Base-by-base conservation (phyloP, 306 rosid species). In the Prunus salicina region DNA sequence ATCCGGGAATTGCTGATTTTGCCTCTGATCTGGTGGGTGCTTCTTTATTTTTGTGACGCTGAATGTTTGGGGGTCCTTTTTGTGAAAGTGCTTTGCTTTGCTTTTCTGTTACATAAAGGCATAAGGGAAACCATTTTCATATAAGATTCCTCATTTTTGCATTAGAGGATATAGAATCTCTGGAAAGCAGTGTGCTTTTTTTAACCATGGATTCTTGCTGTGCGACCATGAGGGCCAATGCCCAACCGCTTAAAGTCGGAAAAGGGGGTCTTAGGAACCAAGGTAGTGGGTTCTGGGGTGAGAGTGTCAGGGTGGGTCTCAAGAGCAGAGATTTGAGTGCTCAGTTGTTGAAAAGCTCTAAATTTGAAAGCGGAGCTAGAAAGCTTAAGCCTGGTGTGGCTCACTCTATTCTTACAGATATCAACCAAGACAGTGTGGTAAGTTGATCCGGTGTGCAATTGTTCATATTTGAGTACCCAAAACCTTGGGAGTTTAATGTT, bases 321-420 rank as follows among this genome's bases (percentile, higher is more conserved):
- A 88, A 72, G 51, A 13, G 76, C 32, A 78, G 79, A n/a, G 84
- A 74, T 27, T 76, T 79, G 72, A 85, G 79, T 32, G 63, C 65
- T 69, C 83, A 64, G 43, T 64, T 69, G 20, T 32, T 72, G 73
- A 91, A 85, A 72, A 51, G 66, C 58, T 64, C 86, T 16, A 79
- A 52, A 77, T 56, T 78, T 28, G 67, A 30, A 24, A 71, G 30
- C 56, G 84, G 43, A 68, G 32, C 18, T 55, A 46, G 78, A 53
- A 87, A 66, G 82, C 45, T 46, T 41, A 88, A 80, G 70, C 83
- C 71, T 16, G 82, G 84, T 60, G 70, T 72, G 65, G 25, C 70
- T 51, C 72, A 43, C n/a, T 82, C 96, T 46, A 69, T 91, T 74
- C 88, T 87, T 69, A 83, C 93, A 38, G 89, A 89, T 71, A 56